Evolutionary conservation across 768 basidiomycete genomes (phyloP).

Genomic region (Coprinopsis strossmayeri): DNA sequence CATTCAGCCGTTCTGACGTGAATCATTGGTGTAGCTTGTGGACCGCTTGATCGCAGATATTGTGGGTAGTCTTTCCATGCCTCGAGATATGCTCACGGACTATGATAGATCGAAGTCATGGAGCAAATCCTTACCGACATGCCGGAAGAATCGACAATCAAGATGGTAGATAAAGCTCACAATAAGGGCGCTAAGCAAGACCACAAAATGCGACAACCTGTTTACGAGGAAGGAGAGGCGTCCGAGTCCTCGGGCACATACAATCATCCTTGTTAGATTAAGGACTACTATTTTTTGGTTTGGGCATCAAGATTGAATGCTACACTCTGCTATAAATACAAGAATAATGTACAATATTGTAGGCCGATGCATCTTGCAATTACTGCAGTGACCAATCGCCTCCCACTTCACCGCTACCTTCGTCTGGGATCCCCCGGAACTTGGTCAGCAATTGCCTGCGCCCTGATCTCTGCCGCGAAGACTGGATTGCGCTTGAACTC

Average conservation of each 20-base stretch:
- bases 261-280: constrained; percentile 54
- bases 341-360: too few relatives aligned
- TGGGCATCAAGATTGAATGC: too few relatives aligned
- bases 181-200: constrained; percentile 13
- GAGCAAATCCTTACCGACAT: constrained; percentile 44
- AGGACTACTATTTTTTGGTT: neutral
- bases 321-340: too few relatives aligned
- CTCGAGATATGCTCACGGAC: too few relatives aligned
- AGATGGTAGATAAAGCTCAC: constrained; percentile 19
- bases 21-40: constrained; percentile 34
- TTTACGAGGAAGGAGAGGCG: constrained; percentile 33
- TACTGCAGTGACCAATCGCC: too few relatives aligned
- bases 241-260: constrained; percentile 54
- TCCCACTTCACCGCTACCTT: neutral
- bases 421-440: neutral
- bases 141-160: constrained; percentile 48
- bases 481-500: neutral
- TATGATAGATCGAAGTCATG: constrained; percentile 64
- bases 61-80: too few relatives aligned
- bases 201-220: constrained; percentile 17
- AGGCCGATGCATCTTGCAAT: too few relatives aligned
- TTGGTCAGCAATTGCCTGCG: neutral
- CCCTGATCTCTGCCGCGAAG: neutral
- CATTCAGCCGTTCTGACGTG: neutral
- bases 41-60: constrained; percentile 65